Evolutionary conservation across 257 asterid genomes (phyloP).

Genomic region (Primulina eburnea): DNA sequence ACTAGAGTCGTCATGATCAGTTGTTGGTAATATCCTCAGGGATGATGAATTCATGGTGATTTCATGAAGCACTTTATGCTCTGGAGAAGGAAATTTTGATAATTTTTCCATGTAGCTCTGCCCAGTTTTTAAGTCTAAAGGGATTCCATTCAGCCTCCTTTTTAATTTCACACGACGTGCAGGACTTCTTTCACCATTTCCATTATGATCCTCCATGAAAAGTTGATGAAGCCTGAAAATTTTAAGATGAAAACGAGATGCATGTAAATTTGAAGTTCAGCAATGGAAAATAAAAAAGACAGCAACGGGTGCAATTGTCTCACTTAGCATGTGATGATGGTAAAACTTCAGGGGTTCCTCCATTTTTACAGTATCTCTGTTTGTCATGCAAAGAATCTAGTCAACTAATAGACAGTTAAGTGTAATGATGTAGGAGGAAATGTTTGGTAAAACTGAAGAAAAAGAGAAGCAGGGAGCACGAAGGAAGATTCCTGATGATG

Average conservation of each 20-base stretch:
- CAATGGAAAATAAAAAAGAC: constrained; percentile 10
- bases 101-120: constrained; percentile 84
- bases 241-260: constrained; percentile 18
- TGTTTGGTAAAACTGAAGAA: not conserved
- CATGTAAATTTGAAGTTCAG: not conserved
- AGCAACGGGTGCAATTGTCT: constrained; percentile 23
- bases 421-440: not conserved
- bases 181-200: constrained; percentile 51
- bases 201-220: constrained; percentile 72
- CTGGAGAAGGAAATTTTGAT: constrained; percentile 60
- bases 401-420: not conserved
- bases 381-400: constrained; percentile 18
- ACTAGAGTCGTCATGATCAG: constrained; percentile 38
- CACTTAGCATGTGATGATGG: constrained; percentile 72
- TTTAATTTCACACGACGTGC: constrained; percentile 63
- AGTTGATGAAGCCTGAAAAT: constrained; percentile 80
- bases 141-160: constrained; percentile 80
- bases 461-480: not conserved
- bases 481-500: not conserved
- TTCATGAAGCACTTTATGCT: constrained; percentile 61
- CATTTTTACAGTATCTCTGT: constrained; percentile 77
- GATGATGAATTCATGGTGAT: constrained; percentile 35
- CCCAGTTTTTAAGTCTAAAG: constrained; percentile 62
- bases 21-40: constrained; percentile 28
- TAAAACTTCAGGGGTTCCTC: constrained; percentile 64